Base-by-base conservation (phyloP, 1,139 yeast species). In the Blastobotrys buckinghamii region DNA sequence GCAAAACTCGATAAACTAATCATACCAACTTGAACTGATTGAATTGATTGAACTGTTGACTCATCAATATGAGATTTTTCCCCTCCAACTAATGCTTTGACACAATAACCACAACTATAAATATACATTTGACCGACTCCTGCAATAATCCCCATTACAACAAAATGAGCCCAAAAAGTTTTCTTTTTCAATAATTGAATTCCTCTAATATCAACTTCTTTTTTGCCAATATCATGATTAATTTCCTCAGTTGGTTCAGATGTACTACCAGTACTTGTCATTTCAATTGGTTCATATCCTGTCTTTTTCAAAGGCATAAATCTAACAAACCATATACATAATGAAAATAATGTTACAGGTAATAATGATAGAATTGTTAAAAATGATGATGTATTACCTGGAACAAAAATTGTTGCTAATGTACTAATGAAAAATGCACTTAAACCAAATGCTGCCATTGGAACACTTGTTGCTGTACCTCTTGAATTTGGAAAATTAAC, bases 51-150 rank as follows among this genome's bases (percentile, higher is more conserved):
- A 19, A 59, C 50, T 7, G 29, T 33, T 7, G 33, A 33, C 15
- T 52, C 54, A 13, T 47, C 52, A 12, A 45, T 36, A 12, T 53
- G 54, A 9, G 40, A 30, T 6, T 22, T 22, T 9, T 52, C 51
- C 17, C 50, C 47, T 17, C 49, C 53, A 1, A 59, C 60, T 39
- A 70, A 59, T 1, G 89, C 85, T 55, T 79, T 76, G 24, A 83
- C 78, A 39, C 84, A 74, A 58, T 79, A 84, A 0, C 95, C 95
- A 45, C 85, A 79, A 4, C 86, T 78, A 59, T 78, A 83, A 29
- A 85, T 84, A 61, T 83, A 85, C 75, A 84, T 79, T 62, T 85
- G 92, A 9, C 94, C 94, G 52, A 81, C 73, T 1, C 89, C 86
- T 56, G 85, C 84, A 42, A 83, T 67, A 2, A 78, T 65, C 1